phyloP scores from a whole-genome alignment of 1,284 basidiomycete species.

The Prillingera fragicola region DNA sequence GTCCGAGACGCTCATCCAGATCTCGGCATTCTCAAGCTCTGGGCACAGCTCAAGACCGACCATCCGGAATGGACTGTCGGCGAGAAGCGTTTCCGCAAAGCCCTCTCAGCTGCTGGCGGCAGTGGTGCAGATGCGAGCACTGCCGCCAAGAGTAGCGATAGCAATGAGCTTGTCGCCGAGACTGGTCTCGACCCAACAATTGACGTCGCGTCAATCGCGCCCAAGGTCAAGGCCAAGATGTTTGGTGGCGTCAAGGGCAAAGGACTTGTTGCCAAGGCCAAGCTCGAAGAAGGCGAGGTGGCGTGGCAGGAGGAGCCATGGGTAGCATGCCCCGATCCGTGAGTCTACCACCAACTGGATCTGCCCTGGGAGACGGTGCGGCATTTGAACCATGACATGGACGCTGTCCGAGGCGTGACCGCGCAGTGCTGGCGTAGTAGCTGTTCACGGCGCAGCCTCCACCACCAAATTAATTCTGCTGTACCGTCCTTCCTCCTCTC shows the following conservation, averaged over 20 bases:
- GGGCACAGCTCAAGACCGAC: constrained; percentile 56
- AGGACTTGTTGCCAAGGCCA: constrained; percentile 66
- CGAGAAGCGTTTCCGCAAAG: constrained; percentile 70
- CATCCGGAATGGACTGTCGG: constrained; percentile 68
- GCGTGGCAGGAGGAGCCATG: constrained; percentile 69
- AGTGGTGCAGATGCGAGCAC: constrained; percentile 23
- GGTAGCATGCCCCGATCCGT: constrained; percentile 43
- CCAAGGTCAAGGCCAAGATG: constrained; percentile 62
- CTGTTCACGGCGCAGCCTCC: too few relatives aligned
- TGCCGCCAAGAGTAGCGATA: constrained; percentile 21
- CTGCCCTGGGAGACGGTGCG: too few relatives aligned
- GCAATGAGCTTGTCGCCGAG: constrained; percentile 52
- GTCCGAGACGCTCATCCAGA: constrained; percentile 56
- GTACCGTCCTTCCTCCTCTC: background rate
- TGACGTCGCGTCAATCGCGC: constrained; percentile 58
- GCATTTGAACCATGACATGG: too few relatives aligned
- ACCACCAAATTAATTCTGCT: too few relatives aligned
- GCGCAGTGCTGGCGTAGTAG: too few relatives aligned
- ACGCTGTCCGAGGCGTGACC: too few relatives aligned
- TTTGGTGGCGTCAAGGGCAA: constrained; percentile 73
- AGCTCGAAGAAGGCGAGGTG: constrained; percentile 64
- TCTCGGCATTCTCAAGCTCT: constrained; percentile 66
- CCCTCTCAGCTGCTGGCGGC: constrained; percentile 42
- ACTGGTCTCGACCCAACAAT: constrained; percentile 64
- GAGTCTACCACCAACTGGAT: constrained; percentile 13